Evolutionary conservation across 805 yeast species (phyloP), one percentile per base, ranked within the genome.

Genomic region (Starmerella scarabaei): DNA sequence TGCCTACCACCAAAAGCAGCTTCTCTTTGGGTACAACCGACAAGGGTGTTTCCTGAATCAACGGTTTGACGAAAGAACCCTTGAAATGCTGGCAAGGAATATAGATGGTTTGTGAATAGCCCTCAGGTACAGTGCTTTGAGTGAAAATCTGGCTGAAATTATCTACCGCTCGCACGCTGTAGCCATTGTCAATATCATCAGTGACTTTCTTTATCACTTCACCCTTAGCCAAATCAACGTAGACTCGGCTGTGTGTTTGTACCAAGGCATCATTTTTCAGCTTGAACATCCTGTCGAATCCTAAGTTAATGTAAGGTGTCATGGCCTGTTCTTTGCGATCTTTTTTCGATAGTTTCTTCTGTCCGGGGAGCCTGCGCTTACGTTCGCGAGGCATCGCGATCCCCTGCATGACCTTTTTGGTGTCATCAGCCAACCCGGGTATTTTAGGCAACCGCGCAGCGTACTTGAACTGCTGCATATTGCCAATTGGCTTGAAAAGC

Each of bases 271-370:
- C 48, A 14, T 38, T 31, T 6, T 58, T 59, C 37, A 85, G 65
- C 54, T 77, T 77, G 24, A 85, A 50, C 15, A 76, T 67, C 39
- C 70, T 61, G 2, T 64, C 62, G 41, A 66, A 69, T 1, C 96
- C 96, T 33, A 85, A 66, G 53, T 85, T 83, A 36, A 85, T 80
- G 52, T 67, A 81, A 50, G 75, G 76, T 5, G 95, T 85, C 30
- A 66, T 66, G 26, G 67, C 61, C 31, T 73, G 62, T 31, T 69
- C 71, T 30, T 64, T 65, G 44, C 72, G 69, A 33, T 70, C 71
- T 48, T 70, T 72, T 47, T 67, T 71, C 51, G 52, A 64, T 57
- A 60, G 66, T 55, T 44, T 53, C 36, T 54, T 56, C 40, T 56
- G 55, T 16, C 72, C 65, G 1, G 75, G 66, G 42, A 49, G 64